Percentiles rank a stretch among this genome's conserved stretches.
phyloP scores from a whole-genome alignment of 768 basidiomycete species.

The Mycena leptocephala region DNA sequence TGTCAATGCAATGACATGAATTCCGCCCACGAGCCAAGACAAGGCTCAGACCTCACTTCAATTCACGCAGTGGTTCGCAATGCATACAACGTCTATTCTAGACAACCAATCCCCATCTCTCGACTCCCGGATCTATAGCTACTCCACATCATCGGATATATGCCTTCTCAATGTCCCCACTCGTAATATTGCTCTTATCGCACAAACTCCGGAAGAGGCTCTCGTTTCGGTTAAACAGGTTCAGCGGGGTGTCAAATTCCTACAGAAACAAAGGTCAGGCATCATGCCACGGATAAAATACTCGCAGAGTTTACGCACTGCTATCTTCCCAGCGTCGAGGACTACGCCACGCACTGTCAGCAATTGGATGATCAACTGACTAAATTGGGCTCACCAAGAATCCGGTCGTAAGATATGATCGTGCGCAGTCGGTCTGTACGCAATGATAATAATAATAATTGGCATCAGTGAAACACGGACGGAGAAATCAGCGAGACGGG shows the following conservation, averaged over 20 bases:
- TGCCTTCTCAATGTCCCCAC: slow-evolving; percentile 59
- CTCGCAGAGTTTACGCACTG: slow-evolving; percentile 50
- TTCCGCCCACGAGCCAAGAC: too few relatives aligned
- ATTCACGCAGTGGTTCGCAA: too few relatives aligned
- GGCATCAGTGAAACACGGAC: slow-evolving; percentile 23
- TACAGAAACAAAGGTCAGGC: slow-evolving; percentile 30
- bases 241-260: slow-evolving; percentile 74
- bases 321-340: slow-evolving; percentile 75
- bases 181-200: slow-evolving; percentile 65
- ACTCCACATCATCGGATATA: slow-evolving; percentile 20
- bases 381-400: slow-evolving; percentile 52
- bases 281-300: too few relatives aligned
- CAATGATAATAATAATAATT: background rate
- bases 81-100: too few relatives aligned
- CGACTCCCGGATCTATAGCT: too few relatives aligned
- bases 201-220: slow-evolving; percentile 79
- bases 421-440: slow-evolving; percentile 79
- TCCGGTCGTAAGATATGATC: slow-evolving; percentile 84
- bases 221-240: slow-evolving; percentile 61
- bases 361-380: background rate
- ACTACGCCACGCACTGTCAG: slow-evolving; percentile 47
- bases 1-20: too few relatives aligned
- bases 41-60: too few relatives aligned
- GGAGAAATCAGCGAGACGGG: background rate
- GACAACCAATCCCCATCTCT: too few relatives aligned